Base-by-base conservation (phyloP, 192 early-diverging fungal species). In the Linnemannia hyalina region DNA sequence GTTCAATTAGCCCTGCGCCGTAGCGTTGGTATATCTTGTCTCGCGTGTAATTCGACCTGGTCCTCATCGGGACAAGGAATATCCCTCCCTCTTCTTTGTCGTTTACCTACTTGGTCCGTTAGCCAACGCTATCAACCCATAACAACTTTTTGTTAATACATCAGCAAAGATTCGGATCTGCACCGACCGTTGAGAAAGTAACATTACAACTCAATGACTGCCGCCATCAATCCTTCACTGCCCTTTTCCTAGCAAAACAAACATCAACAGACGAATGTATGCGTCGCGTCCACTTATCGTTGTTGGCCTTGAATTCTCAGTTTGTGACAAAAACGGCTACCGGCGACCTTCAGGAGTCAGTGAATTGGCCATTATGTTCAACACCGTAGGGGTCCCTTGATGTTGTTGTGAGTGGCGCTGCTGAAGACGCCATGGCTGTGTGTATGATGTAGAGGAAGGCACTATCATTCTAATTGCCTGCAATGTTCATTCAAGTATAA, bases 11-110 rank as follows among this genome's bases (percentile, higher is more conserved):
- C 60, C 60, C 60, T 65, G 60, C 23, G 35, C 26, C 23, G 29
- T 13, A 65, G 10, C 11, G 60, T n/a, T 46, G 11, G 57, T 35
- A 32, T 65, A 0, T 35, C 29, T 32, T 32, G 60, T 29, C 60
- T 65, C 60, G 60, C 10, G 60, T 65, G 60, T 29, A 65, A 65
- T 65, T 26, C 60, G 29, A 65, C 32, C 60, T 65, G 60, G 60
- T 65, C 26, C 29, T 65, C 60, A 47, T 9, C 44, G 32, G 46
- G 44, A 49, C 16, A 42, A 73, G 40, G 42, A 42, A 47, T 42
- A 73, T 29, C 26, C 44, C 16, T 73, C 42, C 41, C 44, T 35
- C 40, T 47, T 46, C 41, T 47, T 20, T 65, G 10, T 35, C 29
- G 26, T 32, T 65, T 32, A 32, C n/a, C 23, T 65, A 9, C 60